These are phyloP conservation scores for Samsoniella hepiali DNA, from an alignment of 2,329 filamentous ascomycete species.

Conservation along the genomic window DNA sequence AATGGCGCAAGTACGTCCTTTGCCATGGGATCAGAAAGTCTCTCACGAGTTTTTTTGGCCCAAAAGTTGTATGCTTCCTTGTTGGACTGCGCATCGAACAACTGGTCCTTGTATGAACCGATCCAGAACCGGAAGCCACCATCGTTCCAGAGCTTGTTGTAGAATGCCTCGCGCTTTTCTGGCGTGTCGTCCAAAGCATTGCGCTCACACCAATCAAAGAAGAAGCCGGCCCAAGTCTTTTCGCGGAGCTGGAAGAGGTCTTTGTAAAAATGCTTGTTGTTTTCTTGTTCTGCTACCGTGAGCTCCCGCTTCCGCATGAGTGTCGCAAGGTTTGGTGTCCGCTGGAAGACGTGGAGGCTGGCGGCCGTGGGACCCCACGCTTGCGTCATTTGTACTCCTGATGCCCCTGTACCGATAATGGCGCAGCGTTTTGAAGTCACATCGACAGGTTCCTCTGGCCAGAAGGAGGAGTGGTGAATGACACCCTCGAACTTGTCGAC, in stretches of 20 bases:
- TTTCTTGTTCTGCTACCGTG: not conserved
- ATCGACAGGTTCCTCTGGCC: conserved; percentile 50
- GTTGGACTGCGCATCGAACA: conserved; percentile 42
- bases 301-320: conserved; percentile 50
- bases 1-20: conserved; percentile 45
- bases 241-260: not conserved
- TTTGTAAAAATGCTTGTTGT: not conserved
- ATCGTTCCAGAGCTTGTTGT: conserved; percentile 39
- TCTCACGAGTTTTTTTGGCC: conserved; percentile 39
- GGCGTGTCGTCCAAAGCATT: conserved; percentile 22
- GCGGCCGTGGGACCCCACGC: conserved; percentile 49
- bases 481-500: conserved; percentile 53
- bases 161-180: conserved; percentile 41
- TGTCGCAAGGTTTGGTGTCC: conserved; percentile 58
- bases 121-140: conserved; percentile 40
- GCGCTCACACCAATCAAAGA: not conserved
- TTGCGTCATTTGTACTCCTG: conserved; percentile 58
- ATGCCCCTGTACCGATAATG: conserved; percentile 57
- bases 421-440: conserved; percentile 54
- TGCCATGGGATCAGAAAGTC: conserved; percentile 44
- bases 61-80: conserved; percentile 47
- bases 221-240: not conserved
- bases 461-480: conserved; percentile 53
- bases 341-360: conserved; percentile 54
- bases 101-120: conserved; percentile 34